Percentiles rank a stretch among this genome's conserved stretches.
Conservation (phyloP, 345 rosid species). For the Euphorbia tirucalli region DNA sequence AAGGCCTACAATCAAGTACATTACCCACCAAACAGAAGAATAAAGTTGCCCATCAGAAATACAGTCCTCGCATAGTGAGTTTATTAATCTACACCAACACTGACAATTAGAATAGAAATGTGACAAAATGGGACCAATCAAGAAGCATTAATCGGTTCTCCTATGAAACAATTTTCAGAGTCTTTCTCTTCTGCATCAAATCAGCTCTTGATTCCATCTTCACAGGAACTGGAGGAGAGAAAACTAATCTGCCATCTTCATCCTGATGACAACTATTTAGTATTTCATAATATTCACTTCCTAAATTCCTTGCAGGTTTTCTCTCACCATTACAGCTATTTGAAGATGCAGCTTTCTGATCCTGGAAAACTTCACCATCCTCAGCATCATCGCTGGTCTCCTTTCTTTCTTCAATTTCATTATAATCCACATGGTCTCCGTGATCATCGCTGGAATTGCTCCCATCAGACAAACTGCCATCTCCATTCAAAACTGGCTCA, state of each 20-base stretch:
- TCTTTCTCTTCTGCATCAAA: constrained; percentile 35
- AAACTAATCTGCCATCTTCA: constrained; percentile 35
- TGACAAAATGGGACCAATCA: neutral
- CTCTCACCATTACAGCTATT: constrained; percentile 29
- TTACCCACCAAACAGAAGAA: neutral
- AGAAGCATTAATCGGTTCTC: neutral
- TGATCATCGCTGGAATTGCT: constrained; percentile 41
- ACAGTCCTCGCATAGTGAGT: neutral
- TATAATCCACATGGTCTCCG: constrained; percentile 26
- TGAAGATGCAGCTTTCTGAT: constrained; percentile 22
- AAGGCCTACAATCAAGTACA: constrained; percentile 5
- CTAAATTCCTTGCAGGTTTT: neutral
- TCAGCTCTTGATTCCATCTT: constrained; percentile 64
- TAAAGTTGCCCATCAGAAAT: neutral
- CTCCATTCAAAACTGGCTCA: constrained; percentile 39
- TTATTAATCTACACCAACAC: constrained; percentile 9
- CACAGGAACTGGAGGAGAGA: constrained; percentile 63
- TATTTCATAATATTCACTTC: constrained; percentile 10
- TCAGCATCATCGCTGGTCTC: neutral
- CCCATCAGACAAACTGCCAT: constrained; percentile 29
- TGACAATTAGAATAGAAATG: neutral
- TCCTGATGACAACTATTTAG: constrained; percentile 16
- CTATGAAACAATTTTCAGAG: constrained; percentile 27
- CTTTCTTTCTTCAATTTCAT: constrained; percentile 29
- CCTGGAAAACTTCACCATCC: neutral